A percentile compares a stretch with the other conserved stretches of the same genome.
Conservation (phyloP, 2,329 filamentous ascomycete genomes). For the Verticillium longisporum region DNA sequence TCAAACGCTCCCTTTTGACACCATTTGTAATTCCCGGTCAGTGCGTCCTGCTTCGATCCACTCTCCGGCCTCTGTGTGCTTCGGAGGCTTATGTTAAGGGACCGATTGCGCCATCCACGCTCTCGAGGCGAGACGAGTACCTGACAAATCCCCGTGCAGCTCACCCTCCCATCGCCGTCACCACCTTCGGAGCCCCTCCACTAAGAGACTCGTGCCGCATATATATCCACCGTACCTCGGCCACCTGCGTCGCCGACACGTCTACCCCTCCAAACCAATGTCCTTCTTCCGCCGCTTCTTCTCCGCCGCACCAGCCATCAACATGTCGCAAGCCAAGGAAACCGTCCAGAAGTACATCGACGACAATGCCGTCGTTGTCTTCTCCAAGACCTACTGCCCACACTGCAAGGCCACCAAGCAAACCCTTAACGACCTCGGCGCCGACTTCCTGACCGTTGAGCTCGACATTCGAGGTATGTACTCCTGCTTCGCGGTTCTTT, state of each 20-base stretch:
- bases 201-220: not conserved
- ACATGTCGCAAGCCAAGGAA: conserved; percentile 75
- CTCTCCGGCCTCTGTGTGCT: not conserved
- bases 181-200: not conserved
- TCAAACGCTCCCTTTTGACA: not conserved
- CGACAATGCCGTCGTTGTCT: conserved; percentile 86
- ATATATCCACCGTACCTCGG: not conserved
- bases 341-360: conserved; percentile 85
- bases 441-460: conserved; percentile 71
- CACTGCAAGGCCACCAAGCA: conserved; percentile 80
- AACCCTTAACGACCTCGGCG: conserved; percentile 61
- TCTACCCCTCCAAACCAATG: conserved; percentile 26
- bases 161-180: conserved; percentile 1
- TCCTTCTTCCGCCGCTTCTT: conserved; percentile 72
- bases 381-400: conserved; percentile 95
- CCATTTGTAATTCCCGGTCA: not conserved
- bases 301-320: conserved; percentile 51
- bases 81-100: not conserved
- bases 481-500: not conserved
- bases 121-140: not conserved
- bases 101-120: not conserved
- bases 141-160: not conserved
- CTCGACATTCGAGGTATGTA: conserved; percentile 75
- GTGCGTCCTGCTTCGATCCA: not conserved
- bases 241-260: not conserved